Percentiles rank a stretch among this genome's conserved stretches.
phyloP scores from a whole-genome alignment of 805 yeast species.

The Teunomyces aglyptinius region DNA sequence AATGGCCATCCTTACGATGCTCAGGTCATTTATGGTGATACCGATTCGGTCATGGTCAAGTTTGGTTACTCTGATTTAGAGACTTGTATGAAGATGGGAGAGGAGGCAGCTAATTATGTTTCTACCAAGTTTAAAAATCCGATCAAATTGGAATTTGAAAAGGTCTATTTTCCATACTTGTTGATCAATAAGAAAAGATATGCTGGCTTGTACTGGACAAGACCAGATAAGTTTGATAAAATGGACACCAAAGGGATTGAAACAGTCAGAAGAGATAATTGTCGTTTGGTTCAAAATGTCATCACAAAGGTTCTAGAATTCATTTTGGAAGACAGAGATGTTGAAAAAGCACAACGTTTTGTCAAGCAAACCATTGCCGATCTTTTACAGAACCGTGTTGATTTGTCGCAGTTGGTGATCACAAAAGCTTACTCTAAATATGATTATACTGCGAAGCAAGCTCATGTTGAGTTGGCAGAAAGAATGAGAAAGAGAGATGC shows the following conservation, averaged over 20 bases:
- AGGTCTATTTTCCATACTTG: conserved; percentile 91
- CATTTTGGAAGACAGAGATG: conserved; percentile 85
- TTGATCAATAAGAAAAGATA: conserved; percentile 94
- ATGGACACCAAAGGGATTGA: conserved; percentile 99
- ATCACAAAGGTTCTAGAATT: conserved; percentile 85
- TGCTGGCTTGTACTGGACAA: conserved; percentile 97
- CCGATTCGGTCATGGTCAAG: conserved; percentile 98
- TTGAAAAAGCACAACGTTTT: conserved; percentile 75
- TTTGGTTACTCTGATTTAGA: conserved; percentile 81
- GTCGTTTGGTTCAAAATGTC: conserved; percentile 91
- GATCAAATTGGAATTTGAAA: conserved; percentile 92
- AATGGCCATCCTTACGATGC: conserved; percentile 87
- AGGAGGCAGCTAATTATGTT: conserved; percentile 89
- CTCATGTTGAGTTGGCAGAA: conserved; percentile 95
- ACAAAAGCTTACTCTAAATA: conserved; percentile 87
- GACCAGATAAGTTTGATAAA: conserved; percentile 87
- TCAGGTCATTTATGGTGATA: conserved; percentile 94
- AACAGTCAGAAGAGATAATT: conserved; percentile 96
- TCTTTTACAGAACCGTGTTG: conserved; percentile 84
- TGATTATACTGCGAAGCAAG: conserved; percentile 94
- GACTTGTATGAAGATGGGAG: conserved; percentile 87
- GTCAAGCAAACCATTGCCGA: conserved; percentile 89
- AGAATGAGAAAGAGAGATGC: conserved; percentile 95
- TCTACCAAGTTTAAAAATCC: conserved; percentile 79
- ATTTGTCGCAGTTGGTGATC: conserved; percentile 88